Base-by-base conservation (phyloP, 2,329 filamentous ascomycete species). In the Hawksworthiomyces lignivorus region DNA sequence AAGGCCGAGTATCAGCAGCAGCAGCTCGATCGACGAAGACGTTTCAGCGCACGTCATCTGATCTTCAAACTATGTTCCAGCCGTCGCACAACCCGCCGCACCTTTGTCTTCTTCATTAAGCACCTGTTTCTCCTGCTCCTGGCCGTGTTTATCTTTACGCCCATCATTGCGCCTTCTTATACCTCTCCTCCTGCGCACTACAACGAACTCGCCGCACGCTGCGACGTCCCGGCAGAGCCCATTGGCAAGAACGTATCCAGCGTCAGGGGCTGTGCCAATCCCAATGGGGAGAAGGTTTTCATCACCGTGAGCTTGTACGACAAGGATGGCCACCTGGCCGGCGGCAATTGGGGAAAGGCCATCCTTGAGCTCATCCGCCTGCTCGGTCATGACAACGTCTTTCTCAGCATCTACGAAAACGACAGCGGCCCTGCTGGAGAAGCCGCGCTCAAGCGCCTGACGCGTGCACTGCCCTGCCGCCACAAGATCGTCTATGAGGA, bases 301-400 rank as follows among this genome's bases (percentile, higher is more conserved):
- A 83, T 88, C 39, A 80, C 80, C 2, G 76, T 82, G 14, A 84
- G 80, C 52, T 68, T 88, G 41, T 82, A 83, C 51, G 82, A 87
- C 52, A 64, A 68, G 17, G 65, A 67, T 7, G 81, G 80, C 2
- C 62, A 70, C 3, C 62, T 87, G 17, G 73, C 80, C 1, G 62
- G 67, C 7, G 82, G 82, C 2, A 62, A 66, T 21, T 88, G 83
- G 83, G 82, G 78, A 0, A 56, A 69, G 45, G 68, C 71, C 19
- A 56, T 88, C 1, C 55, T 80, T 30, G 63, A 76, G 17, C 60
- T 88, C 41, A 71, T 87, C 24, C 67, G 83, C 36, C 56, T 84
- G 22, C 65, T 88, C 28, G 84, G 84, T 0, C 69, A 71, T 12
- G 65, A 81, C 27, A 83, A 86, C 52, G 77, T 82, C 3, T 84